Conservation (phyloP, 805 yeast species). For the Saturnispora dispora region DNA sequence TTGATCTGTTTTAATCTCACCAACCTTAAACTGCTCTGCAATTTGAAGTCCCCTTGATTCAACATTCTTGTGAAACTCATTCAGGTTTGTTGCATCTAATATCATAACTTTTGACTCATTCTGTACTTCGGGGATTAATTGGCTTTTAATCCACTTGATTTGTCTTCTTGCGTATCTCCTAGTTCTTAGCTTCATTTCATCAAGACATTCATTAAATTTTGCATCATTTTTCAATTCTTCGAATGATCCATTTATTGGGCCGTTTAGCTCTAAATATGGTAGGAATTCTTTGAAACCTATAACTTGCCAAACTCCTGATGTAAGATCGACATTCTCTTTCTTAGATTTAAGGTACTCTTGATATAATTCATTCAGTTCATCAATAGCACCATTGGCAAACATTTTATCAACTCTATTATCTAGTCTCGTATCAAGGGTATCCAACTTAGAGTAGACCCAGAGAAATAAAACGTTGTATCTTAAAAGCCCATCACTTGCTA, state of each 20-base stretch:
- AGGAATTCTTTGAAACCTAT: constrained; percentile 88
- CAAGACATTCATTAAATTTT: constrained; percentile 40
- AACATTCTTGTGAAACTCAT: constrained; percentile 52
- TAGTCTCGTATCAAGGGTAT: constrained; percentile 48
- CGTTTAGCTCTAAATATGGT: constrained; percentile 37
- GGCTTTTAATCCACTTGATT: constrained; percentile 80
- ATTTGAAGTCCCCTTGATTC: constrained; percentile 45
- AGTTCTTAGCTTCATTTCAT: constrained; percentile 75
- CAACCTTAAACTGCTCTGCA: constrained; percentile 25
- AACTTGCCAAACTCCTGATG: constrained; percentile 85
- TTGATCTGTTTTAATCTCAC: constrained; percentile 7
- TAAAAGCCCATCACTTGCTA: constrained; percentile 36
- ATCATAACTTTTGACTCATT: constrained; percentile 56
- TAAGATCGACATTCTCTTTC: constrained; percentile 32
- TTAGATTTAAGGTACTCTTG: constrained; percentile 30
- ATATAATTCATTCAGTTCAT: constrained; percentile 59
- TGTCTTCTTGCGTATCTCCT: constrained; percentile 82
- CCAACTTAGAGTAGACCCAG: constrained; percentile 73
- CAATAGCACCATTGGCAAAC: constrained; percentile 60
- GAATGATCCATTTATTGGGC: background rate
- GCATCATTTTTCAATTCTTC: constrained; percentile 10
- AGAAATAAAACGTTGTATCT: constrained; percentile 57
- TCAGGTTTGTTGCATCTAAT: constrained; percentile 69
- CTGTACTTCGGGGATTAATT: constrained; percentile 50
- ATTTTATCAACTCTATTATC: constrained; percentile 78